phyloP scores from a whole-genome alignment of 2,329 filamentous ascomycete genomes.

The Stagonosporopsis rhizophila region DNA sequence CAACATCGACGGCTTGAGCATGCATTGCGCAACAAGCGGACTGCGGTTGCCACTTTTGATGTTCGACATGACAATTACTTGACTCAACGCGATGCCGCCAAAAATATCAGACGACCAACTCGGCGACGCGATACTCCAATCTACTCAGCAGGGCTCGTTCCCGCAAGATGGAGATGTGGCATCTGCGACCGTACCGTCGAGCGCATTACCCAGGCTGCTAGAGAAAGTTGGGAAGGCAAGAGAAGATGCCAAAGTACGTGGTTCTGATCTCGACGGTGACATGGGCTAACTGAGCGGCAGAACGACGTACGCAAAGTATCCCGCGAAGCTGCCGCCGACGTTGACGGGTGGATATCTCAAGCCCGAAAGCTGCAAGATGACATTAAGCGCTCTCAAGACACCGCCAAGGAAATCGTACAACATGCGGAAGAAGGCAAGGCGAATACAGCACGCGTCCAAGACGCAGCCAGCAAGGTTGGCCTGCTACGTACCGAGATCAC shows the following conservation, averaged over 20 bases:
- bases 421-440: slow-evolving; percentile 74
- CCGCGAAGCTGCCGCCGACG: slow-evolving; percentile 76
- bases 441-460: slow-evolving; percentile 69
- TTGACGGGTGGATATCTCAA: slow-evolving; percentile 85
- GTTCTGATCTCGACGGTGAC: not conserved
- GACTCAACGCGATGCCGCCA: slow-evolving; percentile 35
- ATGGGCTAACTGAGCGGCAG: slow-evolving; percentile 49
- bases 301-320: slow-evolving; percentile 78
- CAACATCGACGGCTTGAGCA: slow-evolving; percentile 12
- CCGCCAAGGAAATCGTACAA: slow-evolving; percentile 81
- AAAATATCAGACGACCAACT: slow-evolving; percentile 50
- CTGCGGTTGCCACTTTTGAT: slow-evolving; percentile 3
- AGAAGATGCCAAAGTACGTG: slow-evolving; percentile 60
- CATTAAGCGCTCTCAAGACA: slow-evolving; percentile 78
- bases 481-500: slow-evolving; percentile 65
- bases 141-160: slow-evolving; percentile 64
- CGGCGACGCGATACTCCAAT: slow-evolving; percentile 69
- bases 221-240: slow-evolving; percentile 60
- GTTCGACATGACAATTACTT: slow-evolving; percentile 26
- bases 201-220: slow-evolving; percentile 58
- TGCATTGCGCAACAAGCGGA: slow-evolving; percentile 15
- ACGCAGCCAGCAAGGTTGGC: slow-evolving; percentile 62
- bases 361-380: slow-evolving; percentile 85
- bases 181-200: slow-evolving; percentile 59
- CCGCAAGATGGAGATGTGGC: slow-evolving; percentile 64